A percentile compares a stretch with the other conserved stretches of the same genome.
Conservation (phyloP, 768 basidiomycete genomes). For the Tulasnella sp. region DNA sequence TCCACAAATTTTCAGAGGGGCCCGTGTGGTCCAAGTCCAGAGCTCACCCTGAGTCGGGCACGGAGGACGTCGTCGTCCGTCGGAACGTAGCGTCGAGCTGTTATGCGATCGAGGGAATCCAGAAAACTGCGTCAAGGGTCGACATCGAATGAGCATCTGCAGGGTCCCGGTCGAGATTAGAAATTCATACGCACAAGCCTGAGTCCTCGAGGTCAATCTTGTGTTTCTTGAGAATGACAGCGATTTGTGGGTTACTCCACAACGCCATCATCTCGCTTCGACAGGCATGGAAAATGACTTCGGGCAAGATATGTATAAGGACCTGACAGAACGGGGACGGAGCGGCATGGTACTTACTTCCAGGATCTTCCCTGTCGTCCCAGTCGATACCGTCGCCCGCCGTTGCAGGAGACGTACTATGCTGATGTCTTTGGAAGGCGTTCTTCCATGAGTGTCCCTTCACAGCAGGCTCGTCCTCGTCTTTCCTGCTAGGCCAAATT, state of each 20-base stretch:
- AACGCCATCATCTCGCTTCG: conserved; percentile 57
- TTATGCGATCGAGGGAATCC: conserved; percentile 53
- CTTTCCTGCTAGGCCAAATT: background rate
- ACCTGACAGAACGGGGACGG: background rate
- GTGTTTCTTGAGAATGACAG: conserved; percentile 35
- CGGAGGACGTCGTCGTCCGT: conserved; percentile 63
- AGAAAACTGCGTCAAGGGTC: conserved; percentile 41
- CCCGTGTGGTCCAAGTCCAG: background rate
- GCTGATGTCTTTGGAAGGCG: background rate
- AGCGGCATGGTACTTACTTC: background rate
- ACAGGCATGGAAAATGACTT: conserved; percentile 27
- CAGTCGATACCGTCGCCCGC: conserved; percentile 5
- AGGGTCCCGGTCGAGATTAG: background rate
- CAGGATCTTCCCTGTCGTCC: conserved; percentile 13
- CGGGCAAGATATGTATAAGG: background rate
- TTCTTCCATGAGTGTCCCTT: conserved; percentile 8
- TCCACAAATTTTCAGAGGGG: background rate
- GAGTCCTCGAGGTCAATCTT: conserved; percentile 46
- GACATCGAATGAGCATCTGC: background rate
- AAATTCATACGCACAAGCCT: conserved; percentile 44
- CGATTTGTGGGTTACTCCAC: conserved; percentile 47
- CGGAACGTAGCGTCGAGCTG: conserved; percentile 46
- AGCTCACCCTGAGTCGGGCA: conserved; percentile 40
- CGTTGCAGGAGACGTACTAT: background rate
- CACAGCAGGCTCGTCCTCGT: background rate